These are phyloP conservation scores for Bipolaris gigantea DNA, from an alignment of 2,329 filamentous ascomycete species.

Conservation along the genomic window DNA sequence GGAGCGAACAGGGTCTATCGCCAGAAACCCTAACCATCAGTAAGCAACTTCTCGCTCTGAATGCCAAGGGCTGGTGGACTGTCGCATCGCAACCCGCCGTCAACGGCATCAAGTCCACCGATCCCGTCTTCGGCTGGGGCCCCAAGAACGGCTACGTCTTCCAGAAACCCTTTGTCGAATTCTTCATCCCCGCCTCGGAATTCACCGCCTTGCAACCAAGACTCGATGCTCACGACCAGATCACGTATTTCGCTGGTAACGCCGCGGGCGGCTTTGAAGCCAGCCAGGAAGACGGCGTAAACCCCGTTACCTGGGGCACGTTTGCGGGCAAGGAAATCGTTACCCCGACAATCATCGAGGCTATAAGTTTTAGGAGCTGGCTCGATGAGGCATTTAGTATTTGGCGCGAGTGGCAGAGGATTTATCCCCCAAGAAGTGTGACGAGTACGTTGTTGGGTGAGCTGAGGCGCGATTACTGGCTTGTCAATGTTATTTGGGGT, in stretches of 20 bases:
- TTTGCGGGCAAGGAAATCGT: slow-evolving; percentile 96
- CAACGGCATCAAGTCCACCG: slow-evolving; percentile 76
- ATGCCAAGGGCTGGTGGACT: slow-evolving; percentile 90
- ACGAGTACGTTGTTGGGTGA: slow-evolving; percentile 71
- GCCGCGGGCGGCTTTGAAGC: slow-evolving; percentile 75
- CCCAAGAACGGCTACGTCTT: slow-evolving; percentile 92
- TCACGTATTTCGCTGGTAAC: slow-evolving; percentile 90
- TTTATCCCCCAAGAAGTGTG: slow-evolving; percentile 75
- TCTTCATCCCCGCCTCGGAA: slow-evolving; percentile 78
- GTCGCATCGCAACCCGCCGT: slow-evolving; percentile 94
- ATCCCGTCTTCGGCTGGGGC: slow-evolving; percentile 89
- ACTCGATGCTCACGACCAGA: slow-evolving; percentile 66
- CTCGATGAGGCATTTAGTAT: slow-evolving; percentile 94
- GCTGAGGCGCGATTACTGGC: slow-evolving; percentile 72
- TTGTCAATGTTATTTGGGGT: slow-evolving; percentile 90
- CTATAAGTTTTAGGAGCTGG: slow-evolving; percentile 92
- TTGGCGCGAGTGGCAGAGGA: slow-evolving; percentile 89
- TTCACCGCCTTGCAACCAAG: slow-evolving; percentile 69
- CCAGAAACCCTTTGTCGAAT: slow-evolving; percentile 97
- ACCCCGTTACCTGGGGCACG: slow-evolving; percentile 95
- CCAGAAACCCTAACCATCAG: slow-evolving; percentile 84
- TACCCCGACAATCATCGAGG: slow-evolving; percentile 94
- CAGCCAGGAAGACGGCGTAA: slow-evolving; percentile 68
- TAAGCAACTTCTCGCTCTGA: slow-evolving; percentile 72
- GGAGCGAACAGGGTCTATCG: slow-evolving; percentile 87